These are phyloP conservation scores for Biscogniauxia mediterranea DNA, from an alignment of 2,329 filamentous ascomycete genomes.

Conservation along the genomic window DNA sequence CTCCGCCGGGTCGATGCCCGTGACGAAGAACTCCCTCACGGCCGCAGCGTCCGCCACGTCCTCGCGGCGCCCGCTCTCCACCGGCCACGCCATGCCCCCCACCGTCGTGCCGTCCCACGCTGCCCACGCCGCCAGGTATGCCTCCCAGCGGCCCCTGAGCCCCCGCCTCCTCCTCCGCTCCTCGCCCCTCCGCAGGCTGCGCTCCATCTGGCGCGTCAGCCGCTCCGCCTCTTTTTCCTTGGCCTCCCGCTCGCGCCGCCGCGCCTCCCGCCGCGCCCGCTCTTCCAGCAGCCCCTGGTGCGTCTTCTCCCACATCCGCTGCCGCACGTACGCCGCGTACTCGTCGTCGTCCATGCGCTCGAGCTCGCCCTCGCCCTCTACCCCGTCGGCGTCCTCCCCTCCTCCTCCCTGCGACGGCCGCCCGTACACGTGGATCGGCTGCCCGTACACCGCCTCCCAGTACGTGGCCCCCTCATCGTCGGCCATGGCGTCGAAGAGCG, in stretches of 20 bases:
- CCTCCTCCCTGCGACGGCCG: constrained; percentile 40
- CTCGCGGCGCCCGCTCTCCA: constrained; percentile 54
- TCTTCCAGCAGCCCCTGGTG: constrained; percentile 81
- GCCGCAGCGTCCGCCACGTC: constrained; percentile 23
- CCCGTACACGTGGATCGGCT: constrained; percentile 82
- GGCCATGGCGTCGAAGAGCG: constrained; percentile 92
- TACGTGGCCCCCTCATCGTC: constrained; percentile 95
- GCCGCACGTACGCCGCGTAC: constrained; percentile 81
- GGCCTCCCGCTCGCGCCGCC: constrained; percentile 26
- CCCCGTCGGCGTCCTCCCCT: constrained; percentile 46
- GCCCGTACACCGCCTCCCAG: constrained; percentile 95
- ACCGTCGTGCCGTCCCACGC: constrained; percentile 43
- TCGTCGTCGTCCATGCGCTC: constrained; percentile 92
- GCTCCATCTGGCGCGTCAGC: constrained; percentile 65
- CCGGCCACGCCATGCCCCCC: constrained; percentile 66
- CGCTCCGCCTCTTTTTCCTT: constrained; percentile 37
- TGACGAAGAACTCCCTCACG: constrained; percentile 58
- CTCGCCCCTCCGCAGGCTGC: constrained; percentile 65
- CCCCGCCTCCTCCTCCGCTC: constrained; percentile 55
- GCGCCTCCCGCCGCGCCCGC: constrained; percentile 58
- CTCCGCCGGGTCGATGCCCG: constrained; percentile 42
- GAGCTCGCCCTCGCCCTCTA: constrained; percentile 50
- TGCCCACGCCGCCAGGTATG: constrained; percentile 65
- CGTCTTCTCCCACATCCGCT: constrained; percentile 94
- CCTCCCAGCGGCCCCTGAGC: constrained; percentile 61